These are phyloP conservation scores for Eucalyptus coolabah DNA, from an alignment of 345 rosid genomes.

Conservation along the genomic window DNA sequence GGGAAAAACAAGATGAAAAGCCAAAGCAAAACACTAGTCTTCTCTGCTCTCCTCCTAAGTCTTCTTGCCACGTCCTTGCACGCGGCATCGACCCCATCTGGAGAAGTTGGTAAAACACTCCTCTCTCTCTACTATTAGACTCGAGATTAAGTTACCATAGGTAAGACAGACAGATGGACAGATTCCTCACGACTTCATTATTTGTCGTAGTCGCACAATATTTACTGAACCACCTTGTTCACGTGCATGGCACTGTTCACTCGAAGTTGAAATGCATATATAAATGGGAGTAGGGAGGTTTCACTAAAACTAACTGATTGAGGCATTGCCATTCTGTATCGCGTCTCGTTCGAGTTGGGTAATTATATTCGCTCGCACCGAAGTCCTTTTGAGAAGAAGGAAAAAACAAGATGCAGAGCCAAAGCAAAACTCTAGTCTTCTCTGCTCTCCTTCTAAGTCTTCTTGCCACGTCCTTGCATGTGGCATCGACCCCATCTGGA, in stretches of 20 bases:
- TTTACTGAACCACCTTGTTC: background rate
- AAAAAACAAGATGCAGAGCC: no score
- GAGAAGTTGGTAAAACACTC: slow-evolving; percentile 10
- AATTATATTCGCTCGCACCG: no score
- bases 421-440: no score
- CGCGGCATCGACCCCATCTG: background rate
- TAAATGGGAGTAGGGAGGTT: background rate
- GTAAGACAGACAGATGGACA: background rate
- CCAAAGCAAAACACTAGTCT: background rate
- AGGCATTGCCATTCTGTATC: no score
- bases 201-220: background rate
- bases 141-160: no score
- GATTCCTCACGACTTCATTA: background rate
- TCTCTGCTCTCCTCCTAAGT: background rate
- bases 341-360: no score
- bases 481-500: no score
- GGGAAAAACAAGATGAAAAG: background rate
- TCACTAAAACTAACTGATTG: background rate
- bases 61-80: background rate
- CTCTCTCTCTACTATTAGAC: background rate
- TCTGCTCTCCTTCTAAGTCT: no score
- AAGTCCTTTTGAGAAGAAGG: no score
- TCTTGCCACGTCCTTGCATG: no score
- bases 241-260: background rate
- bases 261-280: background rate